Evolutionary conservation across 192 early-diverging fungal species (phyloP).

Genomic region (Coemansia sp.): DNA sequence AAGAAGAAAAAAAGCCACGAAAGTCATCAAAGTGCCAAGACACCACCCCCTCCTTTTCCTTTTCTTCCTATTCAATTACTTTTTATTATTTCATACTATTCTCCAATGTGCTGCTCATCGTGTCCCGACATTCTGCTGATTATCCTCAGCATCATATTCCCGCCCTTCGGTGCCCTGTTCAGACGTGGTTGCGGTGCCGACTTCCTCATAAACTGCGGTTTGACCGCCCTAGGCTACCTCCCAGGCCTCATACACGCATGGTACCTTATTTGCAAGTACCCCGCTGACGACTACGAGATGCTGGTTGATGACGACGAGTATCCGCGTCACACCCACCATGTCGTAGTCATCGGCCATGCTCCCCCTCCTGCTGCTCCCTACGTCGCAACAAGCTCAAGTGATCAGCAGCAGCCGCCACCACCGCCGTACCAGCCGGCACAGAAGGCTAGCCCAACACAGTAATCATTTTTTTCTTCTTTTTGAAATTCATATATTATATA

Average conservation of each 20-base stretch:
- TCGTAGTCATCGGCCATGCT: conserved; percentile 32
- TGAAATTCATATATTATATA: not conserved
- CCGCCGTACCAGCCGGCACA: conserved; percentile 32
- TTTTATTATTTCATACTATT: not conserved
- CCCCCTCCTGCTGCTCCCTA: not conserved
- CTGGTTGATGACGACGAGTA: conserved; percentile 44
- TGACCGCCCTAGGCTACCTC: conserved; percentile 71
- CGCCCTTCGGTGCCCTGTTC: conserved; percentile 65
- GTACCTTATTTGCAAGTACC: conserved; percentile 65
- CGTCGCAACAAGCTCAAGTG: conserved; percentile 2
- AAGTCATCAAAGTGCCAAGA: not conserved
- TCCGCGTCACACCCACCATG: conserved; percentile 35
- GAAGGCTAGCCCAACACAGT: conserved; percentile 9
- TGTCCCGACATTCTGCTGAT: conserved; percentile 49
- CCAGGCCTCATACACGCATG: conserved; percentile 72
- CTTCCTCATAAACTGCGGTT: conserved; percentile 68
- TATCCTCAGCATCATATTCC: conserved; percentile 56
- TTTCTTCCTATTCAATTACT: not conserved
- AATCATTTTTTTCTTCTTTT: not conserved
- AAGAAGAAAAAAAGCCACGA: not conserved
- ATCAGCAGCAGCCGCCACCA: conserved; percentile 23
- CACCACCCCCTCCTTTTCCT: not conserved
- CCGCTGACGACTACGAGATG: conserved; percentile 49
- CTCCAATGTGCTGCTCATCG: conserved; percentile 38
- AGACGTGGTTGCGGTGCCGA: conserved; percentile 65